Evolutionary conservation across 1,284 basidiomycete species (phyloP), one percentile per base, ranked within the genome.

Genomic region (Exobasidium rhododendri): DNA sequence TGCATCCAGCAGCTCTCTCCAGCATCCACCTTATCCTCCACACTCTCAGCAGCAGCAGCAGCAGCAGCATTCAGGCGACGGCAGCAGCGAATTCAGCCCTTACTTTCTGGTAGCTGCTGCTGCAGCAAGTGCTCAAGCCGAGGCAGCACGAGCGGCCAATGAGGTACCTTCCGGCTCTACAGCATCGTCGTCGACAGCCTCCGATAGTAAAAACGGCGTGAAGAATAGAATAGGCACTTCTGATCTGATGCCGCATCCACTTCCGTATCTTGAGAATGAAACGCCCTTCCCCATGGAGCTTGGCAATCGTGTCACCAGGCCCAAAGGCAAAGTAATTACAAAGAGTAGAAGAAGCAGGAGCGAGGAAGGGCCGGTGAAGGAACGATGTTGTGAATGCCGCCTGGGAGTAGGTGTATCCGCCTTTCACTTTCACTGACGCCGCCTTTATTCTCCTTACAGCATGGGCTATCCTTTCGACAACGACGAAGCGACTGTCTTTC

Each of bases 401-500:
- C 17, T 4, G 3, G 17, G 44, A 45, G 44, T n/a, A 3, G 17
- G 3, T 10, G 24, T 45, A n/a, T 43, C 10, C 10, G 10, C 60
- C 60, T 7, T 22, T 22, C 43, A 7, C 22, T n/a, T 10, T 43
- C 56, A 14, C 20, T 24, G 40, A 55, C n/a, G n/a, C 40, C n/a
- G 45, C 20, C 44, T 2, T 43, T n/a, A 58, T 58, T 26, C 51
- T 55, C 3, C n/a, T 55, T 32, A 35, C 22, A 55, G 52, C 22
- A 61, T 73, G 71, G 71, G 71, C 71, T 0, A 29, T 73, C 10
- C 61, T 73, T 4, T 71, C 71, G 11, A 66, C 64, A 20, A 22
- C 56, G 20, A 31, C 59, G 6, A 13, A 30, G 52, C 30, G 63
- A 76, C 85, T 96, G 55, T 82, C 86, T 54, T 94, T 93, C 81